Conservation (phyloP, 108 stramenopile species). For the Fragilariopsis cylindrus region DNA sequence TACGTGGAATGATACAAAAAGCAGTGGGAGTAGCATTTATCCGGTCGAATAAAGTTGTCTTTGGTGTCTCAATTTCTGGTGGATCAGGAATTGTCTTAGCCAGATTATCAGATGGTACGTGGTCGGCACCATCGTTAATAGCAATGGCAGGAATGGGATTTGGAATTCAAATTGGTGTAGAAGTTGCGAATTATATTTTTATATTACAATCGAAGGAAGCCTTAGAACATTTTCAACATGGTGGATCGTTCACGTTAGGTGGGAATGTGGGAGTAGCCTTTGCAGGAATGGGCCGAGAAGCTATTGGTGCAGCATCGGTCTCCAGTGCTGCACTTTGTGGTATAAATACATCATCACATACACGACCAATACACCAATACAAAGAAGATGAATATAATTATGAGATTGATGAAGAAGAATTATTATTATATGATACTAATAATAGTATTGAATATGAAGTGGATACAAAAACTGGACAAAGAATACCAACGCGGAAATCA, state of each 20-base stretch:
- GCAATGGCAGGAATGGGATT: conserved; percentile 79
- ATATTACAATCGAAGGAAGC: conserved; percentile 83
- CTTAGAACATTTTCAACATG: conserved; percentile 76
- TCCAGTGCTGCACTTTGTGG: conserved; percentile 44
- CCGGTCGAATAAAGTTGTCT: conserved; percentile 77
- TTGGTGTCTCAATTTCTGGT: conserved; percentile 74
- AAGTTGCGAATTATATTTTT: conserved; percentile 85
- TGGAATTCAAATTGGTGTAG: conserved; percentile 86
- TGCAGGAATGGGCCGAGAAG: conserved; percentile 73
- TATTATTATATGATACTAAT: too few species aligned
- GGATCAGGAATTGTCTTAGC: conserved; percentile 87
- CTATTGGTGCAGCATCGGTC: conserved; percentile 80
- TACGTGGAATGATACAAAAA: conserved; percentile 80
- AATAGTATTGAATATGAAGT: too few species aligned
- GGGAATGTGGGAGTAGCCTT: conserved; percentile 83
- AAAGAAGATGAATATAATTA: conserved; percentile 62
- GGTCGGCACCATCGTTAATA: conserved; percentile 89
- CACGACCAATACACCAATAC: conserved; percentile 38
- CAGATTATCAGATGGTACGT: conserved; percentile 78
- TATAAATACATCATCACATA: neutral
- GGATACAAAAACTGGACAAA: too few species aligned
- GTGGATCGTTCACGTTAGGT: conserved; percentile 74
- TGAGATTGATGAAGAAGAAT: conserved; percentile 28
- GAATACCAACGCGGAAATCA: too few species aligned
- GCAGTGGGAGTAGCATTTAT: conserved; percentile 84